Evolutionary conservation across 2,329 filamentous ascomycete species (phyloP), one percentile per base, ranked within the genome.

Genomic region (Colletotrichum plurivorum): DNA sequence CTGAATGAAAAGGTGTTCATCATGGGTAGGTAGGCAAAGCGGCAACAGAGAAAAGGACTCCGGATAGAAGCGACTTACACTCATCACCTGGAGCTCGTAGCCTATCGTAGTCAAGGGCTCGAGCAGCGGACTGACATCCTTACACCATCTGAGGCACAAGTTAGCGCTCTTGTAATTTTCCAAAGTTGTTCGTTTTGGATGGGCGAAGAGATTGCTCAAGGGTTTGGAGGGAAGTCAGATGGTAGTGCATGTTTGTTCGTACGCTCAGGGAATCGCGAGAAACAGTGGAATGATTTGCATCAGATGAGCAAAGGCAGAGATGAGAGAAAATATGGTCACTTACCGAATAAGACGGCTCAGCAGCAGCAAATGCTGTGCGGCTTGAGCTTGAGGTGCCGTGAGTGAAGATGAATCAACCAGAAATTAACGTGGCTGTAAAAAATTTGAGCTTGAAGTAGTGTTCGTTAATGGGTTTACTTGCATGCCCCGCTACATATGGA

Each of bases 191-290:
- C 13, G 15, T 43, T 43, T 8, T 15, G 41, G 15, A 43, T 13
- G 15, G 41, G 41, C 12, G 20, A 9, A n/a, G 53, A 51, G 39
- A 36, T 10, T 52, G 9, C 15, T 51, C 22, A 48, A 27, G 36
- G 4, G 31, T 43, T 43, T 46, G 54, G n/a, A 10, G 36, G n/a
- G 41, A 12, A 74, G 83, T 90, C 90, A 92, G 90, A 92, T 92
- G 90, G 90, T 92, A 90, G 89, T 92, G 90, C 90, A 92, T 92
- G 90, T 91, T 85, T 84, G 85, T 90, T 88, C 84, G 76, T 78
- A 77, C 86, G 88, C 88, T 90, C 88, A 85, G 85, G 84, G 75
- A 73, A 75, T 90, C 87, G 85, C 88, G 85, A 78, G 86, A 89
- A 89, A 86, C 82, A 66, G 86, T 89, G 85, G 86, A 83, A 81